Evolutionary conservation across 257 asterid genomes (phyloP), one percentile per base, ranked within the genome.

Genomic region (Nicotiana benthamiana): DNA sequence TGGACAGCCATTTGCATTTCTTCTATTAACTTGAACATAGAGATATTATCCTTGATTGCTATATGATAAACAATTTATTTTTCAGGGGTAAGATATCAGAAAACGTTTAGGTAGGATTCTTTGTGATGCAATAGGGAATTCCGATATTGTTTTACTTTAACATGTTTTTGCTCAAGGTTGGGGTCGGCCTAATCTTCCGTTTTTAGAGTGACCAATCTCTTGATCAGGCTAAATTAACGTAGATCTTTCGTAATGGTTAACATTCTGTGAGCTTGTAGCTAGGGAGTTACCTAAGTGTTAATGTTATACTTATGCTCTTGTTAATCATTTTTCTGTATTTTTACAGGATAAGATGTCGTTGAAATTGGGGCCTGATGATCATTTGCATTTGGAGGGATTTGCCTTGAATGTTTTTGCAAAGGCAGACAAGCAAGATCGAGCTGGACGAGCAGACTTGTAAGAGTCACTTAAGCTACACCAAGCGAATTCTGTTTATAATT

Each of bases 351-450:
- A 92, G 88, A 93, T 89, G 90, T 91, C 98, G 2, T 11, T 95
- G 88, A 82, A 77, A 36, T 82, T 95, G 88, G 94, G 92, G n/a
- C 97, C 98, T 62, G 98, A 95, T 75, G 98, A 93, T 77, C 72
- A 89, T 68, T 88, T 95, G 34, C 93, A 95, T 59, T 67, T 95
- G 80, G 98, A 95, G 86, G 98, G 97, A 28, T 95, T 95, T 80
- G 97, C 98, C 83, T 87, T 80, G 88, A 93, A 82, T 82, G 97
- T 95, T 84, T 95, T 95, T 77, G 75, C 94, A 0, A 95, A 87
- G 87, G 98, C 98, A 53, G 98, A 95, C 89, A 95, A 95, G 83
- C 98, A 95, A 86, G 98, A 95, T 80, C 91, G 95, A 72, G 90
- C 97, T 43, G 97, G 92, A 5, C 91, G 94, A 82, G 89, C 98